phyloP scores from a whole-genome alignment of 2,329 filamentous ascomycete genomes.

The Penicillium sp. region DNA sequence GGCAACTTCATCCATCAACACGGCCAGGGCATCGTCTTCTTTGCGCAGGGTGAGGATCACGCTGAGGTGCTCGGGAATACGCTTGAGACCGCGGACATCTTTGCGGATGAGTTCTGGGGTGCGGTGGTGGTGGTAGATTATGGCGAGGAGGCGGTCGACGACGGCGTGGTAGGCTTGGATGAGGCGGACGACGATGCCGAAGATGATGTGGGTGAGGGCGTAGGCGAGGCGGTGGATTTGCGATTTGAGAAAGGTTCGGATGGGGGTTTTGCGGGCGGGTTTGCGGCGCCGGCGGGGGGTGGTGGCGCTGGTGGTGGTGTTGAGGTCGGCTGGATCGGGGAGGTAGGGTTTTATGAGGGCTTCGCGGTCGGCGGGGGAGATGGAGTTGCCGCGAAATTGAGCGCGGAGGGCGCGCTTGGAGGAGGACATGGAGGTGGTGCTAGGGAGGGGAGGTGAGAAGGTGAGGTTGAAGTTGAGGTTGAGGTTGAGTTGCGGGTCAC shows the following conservation, averaged over 20 bases:
- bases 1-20: constrained; percentile 84
- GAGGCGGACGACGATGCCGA: constrained; percentile 84
- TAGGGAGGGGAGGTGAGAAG: neutral
- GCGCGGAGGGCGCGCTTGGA: constrained; percentile 41
- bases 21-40: constrained; percentile 76
- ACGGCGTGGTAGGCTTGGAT: constrained; percentile 80
- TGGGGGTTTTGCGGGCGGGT: constrained; percentile 39
- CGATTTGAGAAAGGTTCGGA: constrained; percentile 50
- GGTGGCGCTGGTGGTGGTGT: constrained; percentile 11
- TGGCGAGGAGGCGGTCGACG: constrained; percentile 74
- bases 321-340: constrained; percentile 48
- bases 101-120: constrained; percentile 90
- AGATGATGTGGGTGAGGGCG: constrained; percentile 68
- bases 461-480: constrained; percentile 2
- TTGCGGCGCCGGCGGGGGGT: constrained; percentile 29
- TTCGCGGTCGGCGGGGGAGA: constrained; percentile 55
- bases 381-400: constrained; percentile 44
- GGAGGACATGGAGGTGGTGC: constrained; percentile 35
- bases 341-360: constrained; percentile 57
- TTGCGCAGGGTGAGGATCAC: constrained; percentile 75
- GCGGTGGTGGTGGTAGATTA: constrained; percentile 93
- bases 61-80: constrained; percentile 83
- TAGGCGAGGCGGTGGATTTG: constrained; percentile 51
- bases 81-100: constrained; percentile 75
- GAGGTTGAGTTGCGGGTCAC: neutral